These are phyloP conservation scores for Diplodia mutila DNA, from an alignment of 2,329 filamentous ascomycete species.

Conservation along the genomic window DNA sequence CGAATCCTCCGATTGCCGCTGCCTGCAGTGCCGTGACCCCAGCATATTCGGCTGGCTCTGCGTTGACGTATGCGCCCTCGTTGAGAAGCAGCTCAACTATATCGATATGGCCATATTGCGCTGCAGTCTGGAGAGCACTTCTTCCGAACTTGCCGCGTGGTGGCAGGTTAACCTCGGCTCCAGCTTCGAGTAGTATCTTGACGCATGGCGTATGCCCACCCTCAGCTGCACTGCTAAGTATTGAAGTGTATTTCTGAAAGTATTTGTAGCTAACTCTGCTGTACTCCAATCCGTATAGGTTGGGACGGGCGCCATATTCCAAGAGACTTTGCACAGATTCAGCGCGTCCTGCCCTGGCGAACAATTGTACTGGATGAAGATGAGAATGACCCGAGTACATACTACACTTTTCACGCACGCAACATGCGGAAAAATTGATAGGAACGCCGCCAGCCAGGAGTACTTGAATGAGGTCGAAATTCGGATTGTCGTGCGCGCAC, in stretches of 20 bases:
- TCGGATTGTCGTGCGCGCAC: too few relatives aligned
- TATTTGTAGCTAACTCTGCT: neutral
- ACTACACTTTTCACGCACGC: too few relatives aligned
- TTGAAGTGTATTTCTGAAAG: neutral
- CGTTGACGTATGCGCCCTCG: constrained; percentile 26
- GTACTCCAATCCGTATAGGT: neutral
- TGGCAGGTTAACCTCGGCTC: neutral
- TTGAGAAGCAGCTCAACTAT: constrained; percentile 27
- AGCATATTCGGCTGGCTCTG: neutral
- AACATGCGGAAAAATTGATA: too few relatives aligned
- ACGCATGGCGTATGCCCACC: neutral
- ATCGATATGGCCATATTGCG: neutral
- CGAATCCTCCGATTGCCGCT: constrained; percentile 33
- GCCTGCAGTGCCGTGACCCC: constrained; percentile 37
- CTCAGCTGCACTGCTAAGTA: neutral
- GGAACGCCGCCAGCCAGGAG: too few relatives aligned
- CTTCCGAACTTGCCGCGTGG: neutral
- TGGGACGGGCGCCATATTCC: neutral
- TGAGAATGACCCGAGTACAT: too few relatives aligned
- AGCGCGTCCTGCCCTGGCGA: too few relatives aligned
- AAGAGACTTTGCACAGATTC: neutral
- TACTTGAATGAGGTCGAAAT: too few relatives aligned
- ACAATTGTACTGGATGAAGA: too few relatives aligned
- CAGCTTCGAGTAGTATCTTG: neutral
- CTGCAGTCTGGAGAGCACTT: neutral